Conservation (phyloP, 768 basidiomycete species). For the Coprinopsis strossmayeri region DNA sequence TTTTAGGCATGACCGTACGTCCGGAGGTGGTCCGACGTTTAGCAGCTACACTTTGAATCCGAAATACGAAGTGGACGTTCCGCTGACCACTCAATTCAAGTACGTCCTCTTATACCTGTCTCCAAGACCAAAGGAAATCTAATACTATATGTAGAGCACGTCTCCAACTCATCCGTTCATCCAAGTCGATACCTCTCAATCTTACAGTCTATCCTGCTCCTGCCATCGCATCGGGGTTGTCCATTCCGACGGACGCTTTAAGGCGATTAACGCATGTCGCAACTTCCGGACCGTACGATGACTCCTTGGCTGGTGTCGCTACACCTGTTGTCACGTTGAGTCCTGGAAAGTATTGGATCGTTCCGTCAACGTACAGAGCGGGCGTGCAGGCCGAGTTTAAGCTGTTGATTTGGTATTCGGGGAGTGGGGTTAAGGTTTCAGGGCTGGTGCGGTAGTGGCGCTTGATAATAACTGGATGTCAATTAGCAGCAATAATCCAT, state of each 20-base stretch:
- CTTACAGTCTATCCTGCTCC: constrained; percentile 46
- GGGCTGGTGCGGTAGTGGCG: no score
- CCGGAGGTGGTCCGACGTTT: constrained; percentile 66
- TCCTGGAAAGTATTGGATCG: constrained; percentile 61
- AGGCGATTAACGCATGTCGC: constrained; percentile 27
- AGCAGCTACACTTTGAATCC: constrained; percentile 66
- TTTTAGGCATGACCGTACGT: constrained; percentile 48
- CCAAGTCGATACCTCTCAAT: constrained; percentile 45
- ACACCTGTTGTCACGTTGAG: constrained; percentile 46
- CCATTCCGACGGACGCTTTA: background rate
- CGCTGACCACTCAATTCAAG: constrained; percentile 50
- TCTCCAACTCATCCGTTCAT: constrained; percentile 49
- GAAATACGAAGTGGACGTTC: constrained; percentile 52
- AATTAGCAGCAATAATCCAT: no score
- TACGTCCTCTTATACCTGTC: constrained; percentile 23
- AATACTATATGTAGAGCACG: constrained; percentile 45
- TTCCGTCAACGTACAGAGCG: constrained; percentile 70
- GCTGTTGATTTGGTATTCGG: constrained; percentile 53
- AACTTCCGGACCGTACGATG: constrained; percentile 79
- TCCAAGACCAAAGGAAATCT: background rate
- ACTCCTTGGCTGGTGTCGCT: constrained; percentile 65
- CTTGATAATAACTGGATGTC: no score
- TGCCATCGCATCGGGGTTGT: constrained; percentile 11
- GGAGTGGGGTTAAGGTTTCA: constrained; percentile 21
- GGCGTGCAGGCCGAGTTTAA: constrained; percentile 52